These are phyloP conservation scores for Pilaira anomala DNA, from an alignment of 192 early-diverging fungal genomes.

Conservation along the genomic window DNA sequence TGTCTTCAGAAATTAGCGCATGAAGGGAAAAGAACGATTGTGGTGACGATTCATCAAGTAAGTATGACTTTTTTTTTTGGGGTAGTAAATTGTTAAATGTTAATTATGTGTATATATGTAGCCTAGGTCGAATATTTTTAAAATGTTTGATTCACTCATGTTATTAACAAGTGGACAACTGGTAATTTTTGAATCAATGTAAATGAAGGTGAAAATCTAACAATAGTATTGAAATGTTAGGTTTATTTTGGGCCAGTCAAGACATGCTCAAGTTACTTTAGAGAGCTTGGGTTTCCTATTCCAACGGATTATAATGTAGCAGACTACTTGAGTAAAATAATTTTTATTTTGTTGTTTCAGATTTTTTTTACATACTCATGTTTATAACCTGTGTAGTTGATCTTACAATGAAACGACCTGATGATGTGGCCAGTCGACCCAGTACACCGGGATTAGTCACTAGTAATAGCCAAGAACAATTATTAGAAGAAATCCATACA, in stretches of 20 bases:
- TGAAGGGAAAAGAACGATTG: slow-evolving; percentile 61
- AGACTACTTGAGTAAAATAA: slow-evolving; percentile 54
- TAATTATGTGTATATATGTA: slow-evolving; percentile 11
- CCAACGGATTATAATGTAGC: slow-evolving; percentile 78
- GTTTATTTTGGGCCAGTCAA: slow-evolving; percentile 70
- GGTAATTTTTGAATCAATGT: no score
- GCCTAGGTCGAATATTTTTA: slow-evolving; percentile 50
- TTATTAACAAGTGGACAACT: slow-evolving; percentile 64
- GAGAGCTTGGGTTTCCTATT: slow-evolving; percentile 61
- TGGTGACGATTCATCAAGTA: slow-evolving; percentile 82
- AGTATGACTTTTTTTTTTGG: slow-evolving; percentile 1
- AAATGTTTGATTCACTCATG: slow-evolving; percentile 61
- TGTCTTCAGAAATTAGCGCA: slow-evolving; percentile 62
- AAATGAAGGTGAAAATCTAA: no score
- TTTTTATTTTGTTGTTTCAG: no score
- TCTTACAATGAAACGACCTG: slow-evolving; percentile 35
- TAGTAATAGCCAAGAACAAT: slow-evolving; percentile 9
- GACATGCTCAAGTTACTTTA: slow-evolving; percentile 60
- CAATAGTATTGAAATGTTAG: slow-evolving; percentile 3
- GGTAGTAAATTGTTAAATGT: neutral
- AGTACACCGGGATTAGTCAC: slow-evolving; percentile 13
- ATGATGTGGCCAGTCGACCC: slow-evolving; percentile 15
- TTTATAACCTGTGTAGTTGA: slow-evolving; percentile 25
- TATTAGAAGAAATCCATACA: slow-evolving; percentile 1
- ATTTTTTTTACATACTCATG: no score